Evolutionary conservation across 805 yeast species (phyloP).

Genomic region (Brettanomyces naardenensis): DNA sequence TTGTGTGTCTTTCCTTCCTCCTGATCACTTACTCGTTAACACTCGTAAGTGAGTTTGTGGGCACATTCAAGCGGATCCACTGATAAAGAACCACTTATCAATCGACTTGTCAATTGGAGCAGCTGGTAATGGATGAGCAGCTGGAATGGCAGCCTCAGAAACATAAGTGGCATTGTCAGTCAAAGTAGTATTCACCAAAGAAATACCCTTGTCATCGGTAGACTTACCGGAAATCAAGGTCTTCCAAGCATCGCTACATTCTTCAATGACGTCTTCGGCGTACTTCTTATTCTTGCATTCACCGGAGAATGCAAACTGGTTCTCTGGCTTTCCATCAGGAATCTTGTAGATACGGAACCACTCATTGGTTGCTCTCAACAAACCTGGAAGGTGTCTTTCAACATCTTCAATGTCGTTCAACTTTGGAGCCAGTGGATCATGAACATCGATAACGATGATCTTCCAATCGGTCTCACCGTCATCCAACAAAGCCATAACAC

Average conservation of each 20-base stretch:
- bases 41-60: too few relatives aligned
- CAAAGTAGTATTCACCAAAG: slow-evolving; percentile 71
- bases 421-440: slow-evolving; percentile 84
- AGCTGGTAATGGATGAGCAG: slow-evolving; percentile 64
- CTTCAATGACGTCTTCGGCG: slow-evolving; percentile 76
- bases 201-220: slow-evolving; percentile 55
- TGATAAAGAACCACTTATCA: slow-evolving; percentile 98
- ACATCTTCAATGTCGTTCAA: slow-evolving; percentile 89
- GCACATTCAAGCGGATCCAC: slow-evolving; percentile 47
- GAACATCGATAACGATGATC: slow-evolving; percentile 78
- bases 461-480: slow-evolving; percentile 92
- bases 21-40: too few relatives aligned
- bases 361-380: slow-evolving; percentile 87
- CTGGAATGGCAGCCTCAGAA: slow-evolving; percentile 49
- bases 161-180: slow-evolving; percentile 46
- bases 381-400: slow-evolving; percentile 82
- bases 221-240: slow-evolving; percentile 56
- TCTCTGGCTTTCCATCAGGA: slow-evolving; percentile 97
- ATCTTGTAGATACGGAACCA: slow-evolving; percentile 98
- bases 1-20: too few relatives aligned
- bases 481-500: slow-evolving; percentile 90
- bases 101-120: slow-evolving; percentile 95
- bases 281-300: slow-evolving; percentile 81
- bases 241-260: slow-evolving; percentile 82
- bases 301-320: slow-evolving; percentile 95